These are phyloP conservation scores for Aristolochia fimbriata DNA, from an alignment of 164 flowering plant species.

Conservation along the genomic window DNA sequence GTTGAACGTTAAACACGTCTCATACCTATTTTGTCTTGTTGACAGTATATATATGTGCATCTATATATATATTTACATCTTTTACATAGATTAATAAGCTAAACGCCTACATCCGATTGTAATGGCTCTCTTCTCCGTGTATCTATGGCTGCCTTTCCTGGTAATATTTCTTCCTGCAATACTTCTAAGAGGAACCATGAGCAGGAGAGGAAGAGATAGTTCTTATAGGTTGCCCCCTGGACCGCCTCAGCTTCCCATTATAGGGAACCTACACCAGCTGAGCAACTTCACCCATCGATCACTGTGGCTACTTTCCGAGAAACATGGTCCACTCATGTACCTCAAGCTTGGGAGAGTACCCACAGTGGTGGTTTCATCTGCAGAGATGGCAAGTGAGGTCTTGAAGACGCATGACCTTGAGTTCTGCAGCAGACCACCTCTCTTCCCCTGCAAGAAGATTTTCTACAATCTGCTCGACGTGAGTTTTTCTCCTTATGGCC, in stretches of 20 bases:
- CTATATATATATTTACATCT: no score
- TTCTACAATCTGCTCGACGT: background rate
- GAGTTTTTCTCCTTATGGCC: slow-evolving; percentile 5
- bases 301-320: background rate
- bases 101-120: no score
- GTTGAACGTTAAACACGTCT: no score
- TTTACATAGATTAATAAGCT: no score
- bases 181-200: background rate
- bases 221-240: background rate
- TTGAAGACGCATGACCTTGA: slow-evolving; percentile 4
- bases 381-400: background rate
- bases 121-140: background rate
- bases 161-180: background rate
- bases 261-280: slow-evolving; percentile 6
- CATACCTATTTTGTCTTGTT: no score
- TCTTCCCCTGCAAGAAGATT: background rate
- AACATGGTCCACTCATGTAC: slow-evolving; percentile 8
- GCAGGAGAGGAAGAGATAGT: background rate
- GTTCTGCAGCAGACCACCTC: slow-evolving; percentile 1
- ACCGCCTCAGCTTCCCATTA: slow-evolving; percentile 1
- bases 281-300: background rate
- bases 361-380: slow-evolving; percentile 4
- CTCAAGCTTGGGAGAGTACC: slow-evolving; percentile 3
- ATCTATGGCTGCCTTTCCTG: background rate
- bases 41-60: no score